Base-by-base conservation (phyloP, 208 protist species). In the Trypanosoma avium region DNA sequence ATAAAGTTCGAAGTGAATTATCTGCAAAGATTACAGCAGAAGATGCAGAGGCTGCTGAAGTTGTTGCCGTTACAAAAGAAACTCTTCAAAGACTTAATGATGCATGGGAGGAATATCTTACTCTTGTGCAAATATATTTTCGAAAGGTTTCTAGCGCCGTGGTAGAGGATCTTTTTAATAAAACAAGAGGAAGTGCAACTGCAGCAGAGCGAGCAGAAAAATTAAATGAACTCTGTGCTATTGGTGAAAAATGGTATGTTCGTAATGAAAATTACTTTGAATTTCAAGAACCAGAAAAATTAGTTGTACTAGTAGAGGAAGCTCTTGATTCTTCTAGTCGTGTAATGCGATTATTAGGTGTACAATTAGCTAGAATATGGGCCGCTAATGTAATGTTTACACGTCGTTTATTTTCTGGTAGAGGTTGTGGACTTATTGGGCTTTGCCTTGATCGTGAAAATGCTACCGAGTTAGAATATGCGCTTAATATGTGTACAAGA, bases 401-500 rank as follows among this genome's bases (percentile, higher is more conserved):
- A 27, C 64, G 61, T 10, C 42, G 43, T 43, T 27, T 77, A 82
- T 50, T 63, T 70, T 22, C 58, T 54, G 17, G 54, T 21, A 4
- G 68, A 59, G 68, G 70, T 67, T 35, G 61, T 79, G 67, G 69
- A 46, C 54, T 94, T 74, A 66, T 84, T 35, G 82, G 77, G 22
- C 66, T 92, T 19, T 92, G 76, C 50, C 79, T 79, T 50, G 90
- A 96, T 65, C 86, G 87, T 32, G 83, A 88, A 24, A 74, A 86
- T 29, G 65, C 66, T 29, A 74, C 77, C 2, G 86, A 96, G 67
- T 64, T 93, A 22, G 79, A 88, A 36, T 77, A 75, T 35, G 70
- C 85, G 32, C 79, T 96, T 30, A 68, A 56, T 24, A 21, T 93
- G 13, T 79, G 85, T 61, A 66, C 81, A 30, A 80, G 83, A 17